A percentile compares a stretch with the other conserved stretches of the same genome.
Evolutionary conservation across 1,284 basidiomycete genomes (phyloP).

Genomic region (Cutaneotrichosporon spelunceum): DNA sequence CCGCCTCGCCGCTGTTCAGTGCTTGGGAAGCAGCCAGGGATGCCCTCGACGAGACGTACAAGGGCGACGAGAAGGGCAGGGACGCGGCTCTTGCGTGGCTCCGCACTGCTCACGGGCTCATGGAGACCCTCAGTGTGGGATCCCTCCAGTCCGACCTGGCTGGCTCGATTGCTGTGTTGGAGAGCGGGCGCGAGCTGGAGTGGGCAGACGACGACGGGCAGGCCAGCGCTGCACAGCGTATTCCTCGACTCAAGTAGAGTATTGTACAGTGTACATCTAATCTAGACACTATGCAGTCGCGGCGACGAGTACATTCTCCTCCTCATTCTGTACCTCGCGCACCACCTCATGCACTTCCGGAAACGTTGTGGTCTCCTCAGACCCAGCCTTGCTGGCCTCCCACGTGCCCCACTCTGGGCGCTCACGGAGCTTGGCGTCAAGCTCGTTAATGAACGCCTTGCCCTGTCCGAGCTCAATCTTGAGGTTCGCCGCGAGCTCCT

Average conservation of each 20-base stretch:
- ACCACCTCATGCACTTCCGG: neutral
- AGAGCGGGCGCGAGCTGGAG: neutral
- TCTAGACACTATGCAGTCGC: neutral
- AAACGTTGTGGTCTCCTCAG: neutral
- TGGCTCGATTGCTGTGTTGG: neutral
- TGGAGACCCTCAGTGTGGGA: neutral
- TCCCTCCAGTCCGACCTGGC: neutral
- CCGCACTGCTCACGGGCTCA: neutral
- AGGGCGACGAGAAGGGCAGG: neutral
- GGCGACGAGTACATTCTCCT: neutral
- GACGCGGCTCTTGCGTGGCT: neutral
- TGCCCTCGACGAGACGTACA: constrained; percentile 9
- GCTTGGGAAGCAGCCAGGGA: constrained; percentile 8
- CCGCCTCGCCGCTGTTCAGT: neutral
- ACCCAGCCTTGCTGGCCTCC: neutral
- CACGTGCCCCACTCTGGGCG: constrained; percentile 20
- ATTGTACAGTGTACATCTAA: constrained; percentile 3
- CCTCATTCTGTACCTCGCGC: neutral
- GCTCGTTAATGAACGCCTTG: constrained; percentile 21
- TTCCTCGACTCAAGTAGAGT: constrained; percentile 1
- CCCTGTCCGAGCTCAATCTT: constrained; percentile 53
- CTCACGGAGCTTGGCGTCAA: constrained; percentile 9
- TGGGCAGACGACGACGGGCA: neutral
- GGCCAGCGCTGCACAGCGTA: neutral
- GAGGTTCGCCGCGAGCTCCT: constrained; percentile 55